phyloP scores from a whole-genome alignment of 352 stramenopile genomes.

The Phytophthora melonis region DNA sequence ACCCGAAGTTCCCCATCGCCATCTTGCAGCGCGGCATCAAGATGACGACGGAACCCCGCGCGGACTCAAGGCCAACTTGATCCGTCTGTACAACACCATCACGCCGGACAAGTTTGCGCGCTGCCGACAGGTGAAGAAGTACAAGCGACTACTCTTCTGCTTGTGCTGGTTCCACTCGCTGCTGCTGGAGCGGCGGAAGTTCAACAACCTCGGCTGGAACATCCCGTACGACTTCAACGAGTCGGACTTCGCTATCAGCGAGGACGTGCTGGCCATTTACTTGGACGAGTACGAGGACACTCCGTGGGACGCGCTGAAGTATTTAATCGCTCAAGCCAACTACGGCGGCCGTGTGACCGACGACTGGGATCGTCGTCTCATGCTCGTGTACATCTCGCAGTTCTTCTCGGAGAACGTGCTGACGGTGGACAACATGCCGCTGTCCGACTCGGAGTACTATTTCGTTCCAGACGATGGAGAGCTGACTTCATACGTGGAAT shows the following conservation, averaged over 20 bases:
- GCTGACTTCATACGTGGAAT: slow-evolving; percentile 88
- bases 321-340: slow-evolving; percentile 96
- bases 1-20: slow-evolving; percentile 95
- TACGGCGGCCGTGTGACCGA: slow-evolving; percentile 97
- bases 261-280: slow-evolving; percentile 96
- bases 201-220: slow-evolving; percentile 97
- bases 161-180: slow-evolving; percentile 97
- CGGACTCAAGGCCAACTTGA: slow-evolving; percentile 93
- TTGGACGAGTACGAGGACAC: slow-evolving; percentile 94
- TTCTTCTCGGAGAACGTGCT: slow-evolving; percentile 94
- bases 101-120: slow-evolving; percentile 87
- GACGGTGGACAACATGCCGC: slow-evolving; percentile 81
- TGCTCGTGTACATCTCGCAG: slow-evolving; percentile 97
- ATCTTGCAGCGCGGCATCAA: slow-evolving; percentile 96
- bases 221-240: slow-evolving; percentile 99
- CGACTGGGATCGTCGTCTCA: slow-evolving; percentile 95
- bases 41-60: slow-evolving; percentile 97
- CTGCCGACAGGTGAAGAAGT: slow-evolving; percentile 89
- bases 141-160: slow-evolving; percentile 94
- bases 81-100: slow-evolving; percentile 96
- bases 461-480: slow-evolving; percentile 94
- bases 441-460: slow-evolving; percentile 94
- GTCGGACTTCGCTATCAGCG: slow-evolving; percentile 96
- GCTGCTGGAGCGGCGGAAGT: slow-evolving; percentile 95
- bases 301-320: slow-evolving; percentile 95